Evolutionary conservation across 495 filamentous ascomycete genomes (phyloP).

Genomic region (Penicillium atrosanguineum): DNA sequence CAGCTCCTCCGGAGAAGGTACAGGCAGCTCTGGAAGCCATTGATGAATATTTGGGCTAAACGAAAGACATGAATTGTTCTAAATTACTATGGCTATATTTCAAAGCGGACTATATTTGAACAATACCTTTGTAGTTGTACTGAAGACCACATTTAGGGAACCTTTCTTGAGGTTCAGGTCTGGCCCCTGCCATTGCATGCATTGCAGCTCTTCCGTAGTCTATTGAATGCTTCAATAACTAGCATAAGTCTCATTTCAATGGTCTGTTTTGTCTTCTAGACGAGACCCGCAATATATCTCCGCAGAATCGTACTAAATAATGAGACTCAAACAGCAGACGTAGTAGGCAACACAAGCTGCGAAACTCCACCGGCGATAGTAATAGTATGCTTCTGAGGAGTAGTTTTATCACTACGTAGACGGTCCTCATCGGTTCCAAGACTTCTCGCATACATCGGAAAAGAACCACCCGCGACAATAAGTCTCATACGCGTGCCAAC

Average conservation of each 20-base stretch:
- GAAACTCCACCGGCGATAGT: slow-evolving; percentile 16
- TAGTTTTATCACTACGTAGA: slow-evolving; percentile 8
- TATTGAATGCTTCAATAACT: too few relatives aligned
- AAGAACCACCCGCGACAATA: slow-evolving; percentile 16
- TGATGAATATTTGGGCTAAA: slow-evolving; percentile 1
- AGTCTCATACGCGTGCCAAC: slow-evolving; percentile 13
- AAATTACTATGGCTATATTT: not conserved
- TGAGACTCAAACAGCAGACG: not conserved
- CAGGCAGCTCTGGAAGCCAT: slow-evolving; percentile 6
- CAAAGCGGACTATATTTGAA: too few relatives aligned
- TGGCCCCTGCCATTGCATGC: too few relatives aligned
- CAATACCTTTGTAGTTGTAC: too few relatives aligned
- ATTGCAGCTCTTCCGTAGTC: too few relatives aligned
- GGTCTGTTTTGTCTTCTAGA: too few relatives aligned
- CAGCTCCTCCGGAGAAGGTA: slow-evolving; percentile 3
- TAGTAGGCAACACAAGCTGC: slow-evolving; percentile 11
- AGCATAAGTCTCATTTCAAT: too few relatives aligned
- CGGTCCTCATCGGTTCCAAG: slow-evolving; percentile 19
- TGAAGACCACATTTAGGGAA: too few relatives aligned
- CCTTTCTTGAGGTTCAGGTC: too few relatives aligned
- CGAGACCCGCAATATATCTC: too few relatives aligned
- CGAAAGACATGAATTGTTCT: not conserved
- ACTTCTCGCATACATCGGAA: slow-evolving; percentile 21
- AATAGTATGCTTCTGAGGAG: slow-evolving; percentile 16
- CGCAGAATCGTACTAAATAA: too few relatives aligned